Percentiles rank a stretch among this genome's conserved stretches.
phyloP scores from a whole-genome alignment of 2,329 filamentous ascomycete genomes.

The Alternaria hordeiaustralica region DNA sequence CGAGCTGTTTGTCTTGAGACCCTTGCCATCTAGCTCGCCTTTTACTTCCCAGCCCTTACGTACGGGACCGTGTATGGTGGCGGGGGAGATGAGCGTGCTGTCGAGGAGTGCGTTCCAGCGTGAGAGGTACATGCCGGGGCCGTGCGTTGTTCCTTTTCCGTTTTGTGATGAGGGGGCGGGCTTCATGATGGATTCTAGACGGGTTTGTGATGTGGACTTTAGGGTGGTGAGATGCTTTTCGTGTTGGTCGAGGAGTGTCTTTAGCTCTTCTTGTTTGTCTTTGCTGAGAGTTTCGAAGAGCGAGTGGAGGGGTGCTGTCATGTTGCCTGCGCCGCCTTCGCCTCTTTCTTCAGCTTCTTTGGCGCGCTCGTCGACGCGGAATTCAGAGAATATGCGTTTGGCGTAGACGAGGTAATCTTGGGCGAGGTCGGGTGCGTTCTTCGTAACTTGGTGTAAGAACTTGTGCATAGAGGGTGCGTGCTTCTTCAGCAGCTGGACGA shows the following conservation, averaged over 20 bases:
- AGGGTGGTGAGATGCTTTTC: conserved; percentile 60
- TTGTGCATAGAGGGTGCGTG: conserved; percentile 70
- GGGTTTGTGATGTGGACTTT: conserved; percentile 39
- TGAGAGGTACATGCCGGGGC: conserved; percentile 74
- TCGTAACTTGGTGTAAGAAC: conserved; percentile 73
- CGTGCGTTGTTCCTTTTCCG: conserved; percentile 55
- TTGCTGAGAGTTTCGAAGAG: conserved; percentile 57
- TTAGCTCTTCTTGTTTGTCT: conserved; percentile 55
- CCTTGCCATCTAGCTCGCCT: conserved; percentile 45
- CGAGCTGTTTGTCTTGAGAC: conserved; percentile 31
- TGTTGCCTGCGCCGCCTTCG: conserved; percentile 49
- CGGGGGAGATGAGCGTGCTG: conserved; percentile 71
- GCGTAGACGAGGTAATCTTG: conserved; percentile 68
- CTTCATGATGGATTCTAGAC: conserved; percentile 64
- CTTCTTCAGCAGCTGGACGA: conserved; percentile 68
- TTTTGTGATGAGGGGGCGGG: conserved; percentile 10
- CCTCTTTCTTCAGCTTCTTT: conserved; percentile 27
- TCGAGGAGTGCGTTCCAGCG: conserved; percentile 77
- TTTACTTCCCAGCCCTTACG: conserved; percentile 53
- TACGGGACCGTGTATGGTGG: conserved; percentile 58
- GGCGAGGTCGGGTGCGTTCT: conserved; percentile 70
- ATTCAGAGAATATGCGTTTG: conserved; percentile 63
- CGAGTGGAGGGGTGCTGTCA: conserved; percentile 50
- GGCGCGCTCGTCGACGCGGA: conserved; percentile 50
- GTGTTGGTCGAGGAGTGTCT: conserved; percentile 65